Evolutionary conservation across 768 basidiomycete species (phyloP), one percentile per base, ranked within the genome.

Genomic region (Asterophora lycoperdoides): DNA sequence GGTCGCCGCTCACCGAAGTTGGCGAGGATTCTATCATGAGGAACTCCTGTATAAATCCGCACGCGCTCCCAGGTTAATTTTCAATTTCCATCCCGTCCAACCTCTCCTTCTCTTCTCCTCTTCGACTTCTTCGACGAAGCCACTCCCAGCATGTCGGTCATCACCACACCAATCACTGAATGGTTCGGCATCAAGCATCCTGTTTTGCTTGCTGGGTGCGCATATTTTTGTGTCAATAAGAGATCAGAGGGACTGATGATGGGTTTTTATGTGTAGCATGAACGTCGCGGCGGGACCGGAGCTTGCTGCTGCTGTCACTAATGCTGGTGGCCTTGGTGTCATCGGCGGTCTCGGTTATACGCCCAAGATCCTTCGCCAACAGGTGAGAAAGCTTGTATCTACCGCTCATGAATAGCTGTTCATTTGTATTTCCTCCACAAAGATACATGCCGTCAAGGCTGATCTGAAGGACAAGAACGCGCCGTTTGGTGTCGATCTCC

Each of bases 331-430:
- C 44, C 58, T 96, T 36, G 93, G 93, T 54, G 91, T 95, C 44
- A 91, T 97, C 52, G 93, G 93, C 32, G 93, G 93, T 46, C 74
- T 87, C 28, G 89, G 89, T 0, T 93, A 86, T 63, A 90, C 91
- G 2, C 88, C 88, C 17, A 88, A 86, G 65, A 74, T 89, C 43
- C 76, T 93, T 18, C 80, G 85, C 37, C 73, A 79, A 57, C 91
- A 92, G 75, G 89, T 89, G 53, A 49, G 73, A 52, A 49, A 73
- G 48, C 38, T 13, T 40, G 39, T 17, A 28, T 51, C 37, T 18
- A 42, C 18, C 18, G 2, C n/a, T 30, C 10, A 28, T 48, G 32
- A 44, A 34, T 19, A 19, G 23, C 3, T 23, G 23, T 23, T 23
- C 6, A 23, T 23, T 17, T n/a, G 36, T 23, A 11, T 17, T 30